A percentile compares a stretch with the other conserved stretches of the same genome.
These are phyloP conservation scores for Dovyalis caffra DNA, from an alignment of 345 rosid species.

Conservation along the genomic window DNA sequence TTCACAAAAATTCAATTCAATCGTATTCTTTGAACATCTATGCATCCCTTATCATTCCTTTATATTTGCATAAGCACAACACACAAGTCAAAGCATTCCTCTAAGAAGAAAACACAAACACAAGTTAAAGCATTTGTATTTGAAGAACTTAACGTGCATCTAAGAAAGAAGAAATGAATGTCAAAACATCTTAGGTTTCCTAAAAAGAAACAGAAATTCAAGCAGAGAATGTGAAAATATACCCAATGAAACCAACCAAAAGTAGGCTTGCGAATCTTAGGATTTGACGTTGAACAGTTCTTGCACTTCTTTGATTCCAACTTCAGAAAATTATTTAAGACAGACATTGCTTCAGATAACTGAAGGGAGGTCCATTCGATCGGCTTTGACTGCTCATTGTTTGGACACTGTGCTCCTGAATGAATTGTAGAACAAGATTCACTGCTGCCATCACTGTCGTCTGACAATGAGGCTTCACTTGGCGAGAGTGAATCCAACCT, in stretches of 20 bases:
- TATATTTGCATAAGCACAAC: neutral
- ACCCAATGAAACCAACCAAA: constrained; percentile 84
- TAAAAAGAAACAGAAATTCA: neutral
- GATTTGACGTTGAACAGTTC: constrained; percentile 39
- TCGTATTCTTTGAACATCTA: too few species aligned
- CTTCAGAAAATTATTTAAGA: constrained; percentile 55
- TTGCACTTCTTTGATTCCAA: constrained; percentile 39
- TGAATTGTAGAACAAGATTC: constrained; percentile 36
- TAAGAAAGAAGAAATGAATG: neutral
- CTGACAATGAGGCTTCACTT: constrained; percentile 30
- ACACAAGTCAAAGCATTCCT: neutral
- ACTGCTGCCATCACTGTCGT: constrained; percentile 42
- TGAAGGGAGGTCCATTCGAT: constrained; percentile 87
- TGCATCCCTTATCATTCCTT: too few species aligned
- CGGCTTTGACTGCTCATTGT: constrained; percentile 22
- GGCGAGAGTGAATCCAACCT: constrained; percentile 36
- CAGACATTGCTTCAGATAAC: constrained; percentile 53
- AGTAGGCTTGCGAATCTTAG: constrained; percentile 55
- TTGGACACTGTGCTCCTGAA: constrained; percentile 29
- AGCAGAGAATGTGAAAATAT: constrained; percentile 14
- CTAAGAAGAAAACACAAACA: neutral
- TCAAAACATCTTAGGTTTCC: neutral
- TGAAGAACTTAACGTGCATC: neutral
- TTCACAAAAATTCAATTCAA: too few species aligned
- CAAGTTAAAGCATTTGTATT: neutral